Evolutionary conservation across 805 yeast species (phyloP), one percentile per base, ranked within the genome.

Genomic region (Barnettozyma wickerhamii): DNA sequence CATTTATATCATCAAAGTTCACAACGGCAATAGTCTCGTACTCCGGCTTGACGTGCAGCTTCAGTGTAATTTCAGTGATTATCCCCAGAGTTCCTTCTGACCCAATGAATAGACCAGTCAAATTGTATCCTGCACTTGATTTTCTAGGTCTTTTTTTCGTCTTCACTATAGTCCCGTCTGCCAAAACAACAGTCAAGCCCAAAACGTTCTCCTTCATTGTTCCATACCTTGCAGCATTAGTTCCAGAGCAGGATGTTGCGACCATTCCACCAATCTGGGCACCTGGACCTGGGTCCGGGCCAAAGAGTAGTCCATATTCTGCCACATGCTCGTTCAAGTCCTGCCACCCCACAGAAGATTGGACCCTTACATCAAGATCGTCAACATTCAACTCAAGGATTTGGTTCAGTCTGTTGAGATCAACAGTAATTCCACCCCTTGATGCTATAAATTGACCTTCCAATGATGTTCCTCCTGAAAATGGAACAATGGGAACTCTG

Each of bases 391-490:
- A 60, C 19, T 65, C 64, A 3, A 84, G 19, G 6, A 85, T 71
- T 33, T 71, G 56, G 59, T 79, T 69, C 84, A 85, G 74, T 41
- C 71, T 63, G 13, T 77, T 66, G 30, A 83, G 59, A 55, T 84
- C 91, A 4, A 83, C 68, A 7, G 84, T 75, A 23, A 86, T 72
- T 2, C 85, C 84, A 5, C 74, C 68, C 51, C 89, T 68, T 0
- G 89, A 81, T 5, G 86, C 81, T 35, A 81, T 69, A 57, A 77
- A 81, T 54, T 85, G 89, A n/a, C 93, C 95, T 58, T 85, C 95
- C 30, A 85, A 63, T 0, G 91, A 81, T 0, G 93, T 79, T 23
- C 87, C 87, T 9, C 93, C 95, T 1, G 87, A 75, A 43, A 63
- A 82, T 2, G 93, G 89, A n/a, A 85, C 78, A 42, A 84, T 77